phyloP scores from a whole-genome alignment of 176 grass and related monocot species.

The Triticum aestivum region IWGSC_CS_RefSeq_v2.1 NC_057797.1:557854382-557854881 shows the following conservation, averaged over 20 bases:
- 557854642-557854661: slow-evolving; percentile 97
- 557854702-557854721: slow-evolving; percentile 86
- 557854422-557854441: not conserved
- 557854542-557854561: not conserved
- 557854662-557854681: slow-evolving; percentile 97
- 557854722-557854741: slow-evolving; percentile 95
- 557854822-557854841: slow-evolving; percentile 87
- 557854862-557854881: slow-evolving; percentile 77
- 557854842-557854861: slow-evolving; percentile 92
- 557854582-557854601: slow-evolving; percentile 68
- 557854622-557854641: slow-evolving; percentile 91
- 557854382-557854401: no score
- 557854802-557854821: slow-evolving; percentile 93
- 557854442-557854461: not conserved
- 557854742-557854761: slow-evolving; percentile 86
- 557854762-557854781: slow-evolving; percentile 92
- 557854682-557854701: slow-evolving; percentile 98
- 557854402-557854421: not conserved
- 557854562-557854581: not conserved
- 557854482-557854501: not conserved
- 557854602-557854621: slow-evolving; percentile 70
- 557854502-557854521: not conserved
- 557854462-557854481: not conserved
- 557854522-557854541: not conserved
- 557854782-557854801: slow-evolving; percentile 91